Percentiles rank a stretch among this genome's conserved stretches.
Evolutionary conservation across 305 asterid species (phyloP).

Genomic region (Plantago rigida): DNA sequence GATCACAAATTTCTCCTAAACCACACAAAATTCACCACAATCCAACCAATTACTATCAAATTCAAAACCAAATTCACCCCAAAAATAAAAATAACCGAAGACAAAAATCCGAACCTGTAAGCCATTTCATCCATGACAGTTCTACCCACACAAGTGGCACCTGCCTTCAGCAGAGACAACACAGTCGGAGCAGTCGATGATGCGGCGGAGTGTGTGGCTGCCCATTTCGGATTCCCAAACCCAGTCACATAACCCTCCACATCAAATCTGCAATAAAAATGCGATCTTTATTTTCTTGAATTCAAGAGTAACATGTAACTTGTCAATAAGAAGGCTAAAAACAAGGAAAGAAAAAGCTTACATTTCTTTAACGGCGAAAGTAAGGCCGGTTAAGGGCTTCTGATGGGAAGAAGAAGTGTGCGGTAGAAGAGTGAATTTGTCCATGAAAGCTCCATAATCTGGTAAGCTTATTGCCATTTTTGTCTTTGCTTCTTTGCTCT

Average conservation of each 20-base stretch:
- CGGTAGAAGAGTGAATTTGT: slow-evolving; percentile 46
- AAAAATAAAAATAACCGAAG: background rate
- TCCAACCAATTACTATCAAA: too few relatives aligned
- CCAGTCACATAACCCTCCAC: slow-evolving; percentile 66
- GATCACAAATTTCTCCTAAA: too few relatives aligned
- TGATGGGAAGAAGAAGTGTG: slow-evolving; percentile 31
- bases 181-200: slow-evolving; percentile 56
- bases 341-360: slow-evolving; percentile 32
- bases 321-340: background rate
- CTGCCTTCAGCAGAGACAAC: slow-evolving; percentile 53
- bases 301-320: too few relatives aligned
- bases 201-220: slow-evolving; percentile 65
- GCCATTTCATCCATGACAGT: slow-evolving; percentile 97
- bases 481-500: background rate
- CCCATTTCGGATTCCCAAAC: slow-evolving; percentile 84
- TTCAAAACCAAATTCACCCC: too few relatives aligned
- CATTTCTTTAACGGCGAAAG: slow-evolving; percentile 86
- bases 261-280: slow-evolving; percentile 43
- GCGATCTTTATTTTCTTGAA: too few relatives aligned
- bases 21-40: too few relatives aligned
- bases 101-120: slow-evolving; percentile 44
- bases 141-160: slow-evolving; percentile 72
- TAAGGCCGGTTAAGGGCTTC: slow-evolving; percentile 50
- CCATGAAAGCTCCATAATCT: slow-evolving; percentile 60
- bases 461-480: slow-evolving; percentile 30